A percentile compares a stretch with the other conserved stretches of the same genome.
Evolutionary conservation across 148 eudicot species (phyloP).

Genomic region (Fagopyrum esculentum): DNA sequence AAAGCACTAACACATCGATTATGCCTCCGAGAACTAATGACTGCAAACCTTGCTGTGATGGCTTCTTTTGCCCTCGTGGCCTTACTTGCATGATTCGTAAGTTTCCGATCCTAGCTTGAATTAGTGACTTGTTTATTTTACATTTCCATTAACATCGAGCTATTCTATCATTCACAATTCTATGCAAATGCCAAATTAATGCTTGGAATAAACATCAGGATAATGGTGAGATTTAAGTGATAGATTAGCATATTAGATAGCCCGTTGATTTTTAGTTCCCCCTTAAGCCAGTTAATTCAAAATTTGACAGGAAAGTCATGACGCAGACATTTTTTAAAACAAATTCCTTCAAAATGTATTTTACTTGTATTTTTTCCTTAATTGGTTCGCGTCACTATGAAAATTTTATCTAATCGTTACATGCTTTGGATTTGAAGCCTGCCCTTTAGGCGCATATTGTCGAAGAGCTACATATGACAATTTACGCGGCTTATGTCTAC

Average conservation of each 20-base stretch:
- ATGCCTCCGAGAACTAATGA: conserved; percentile 29
- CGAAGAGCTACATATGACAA: conserved; percentile 49
- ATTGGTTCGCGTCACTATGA: background rate
- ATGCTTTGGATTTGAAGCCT: conserved; percentile 39
- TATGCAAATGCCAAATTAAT: no score
- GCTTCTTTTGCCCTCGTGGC: conserved; percentile 46
- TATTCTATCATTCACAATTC: no score
- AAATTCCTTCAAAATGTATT: background rate
- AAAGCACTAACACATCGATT: conserved; percentile 2
- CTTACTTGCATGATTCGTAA: conserved; percentile 51
- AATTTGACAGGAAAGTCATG: no score
- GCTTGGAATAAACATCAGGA: no score
- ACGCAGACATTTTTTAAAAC: no score
- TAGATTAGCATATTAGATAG: no score
- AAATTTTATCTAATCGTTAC: background rate
- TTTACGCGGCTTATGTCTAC: conserved; percentile 64
- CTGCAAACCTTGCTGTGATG: conserved; percentile 34
- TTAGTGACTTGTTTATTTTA: no score
- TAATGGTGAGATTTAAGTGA: no score
- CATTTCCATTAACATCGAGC: no score
- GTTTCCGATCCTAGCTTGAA: conserved; percentile 4
- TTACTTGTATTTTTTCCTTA: background rate
- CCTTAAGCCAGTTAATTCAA: no score
- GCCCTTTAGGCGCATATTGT: conserved; percentile 92
- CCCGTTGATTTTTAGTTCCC: no score